phyloP scores from a whole-genome alignment of 75 land plant genomes.

The Pinus taeda region DNA sequence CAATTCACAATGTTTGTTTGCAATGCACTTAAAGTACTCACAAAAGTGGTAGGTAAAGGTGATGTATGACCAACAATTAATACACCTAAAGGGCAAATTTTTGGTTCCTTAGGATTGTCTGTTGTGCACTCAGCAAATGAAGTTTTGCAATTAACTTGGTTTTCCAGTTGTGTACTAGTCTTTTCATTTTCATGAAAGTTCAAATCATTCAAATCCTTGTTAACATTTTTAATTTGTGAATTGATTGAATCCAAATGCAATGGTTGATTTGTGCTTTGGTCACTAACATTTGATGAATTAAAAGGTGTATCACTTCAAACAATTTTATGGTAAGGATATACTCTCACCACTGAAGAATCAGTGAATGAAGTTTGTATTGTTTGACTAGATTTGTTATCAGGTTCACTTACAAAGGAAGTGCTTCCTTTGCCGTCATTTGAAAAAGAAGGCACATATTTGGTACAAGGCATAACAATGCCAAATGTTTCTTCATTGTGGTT shows the following conservation, averaged over 20 bases:
- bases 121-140: too few species aligned
- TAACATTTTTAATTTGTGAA: not conserved
- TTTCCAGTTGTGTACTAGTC: too few species aligned
- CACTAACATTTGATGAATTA: not conserved
- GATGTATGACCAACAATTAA: too few species aligned
- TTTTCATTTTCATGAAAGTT: too few species aligned
- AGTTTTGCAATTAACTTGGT: too few species aligned
- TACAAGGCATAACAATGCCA: constrained; percentile 30
- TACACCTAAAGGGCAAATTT: too few species aligned
- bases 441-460: constrained; percentile 10
- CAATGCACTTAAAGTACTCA: too few species aligned
- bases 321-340: not conserved
- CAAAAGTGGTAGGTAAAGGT: too few species aligned
- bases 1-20: too few species aligned
- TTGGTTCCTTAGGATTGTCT: too few species aligned
- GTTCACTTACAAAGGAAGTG: constrained; percentile 3
- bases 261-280: not conserved
- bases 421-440: constrained; percentile 20
- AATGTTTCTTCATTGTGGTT: constrained; percentile 67
- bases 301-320: constrained; percentile 1
- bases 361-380: constrained; percentile 23
- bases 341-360: constrained; percentile 12
- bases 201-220: not conserved
- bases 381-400: constrained; percentile 14
- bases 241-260: not conserved